Evolutionary conservation across 2,329 filamentous ascomycete genomes (phyloP).

Genomic region (Ceratocystis colombiana): DNA sequence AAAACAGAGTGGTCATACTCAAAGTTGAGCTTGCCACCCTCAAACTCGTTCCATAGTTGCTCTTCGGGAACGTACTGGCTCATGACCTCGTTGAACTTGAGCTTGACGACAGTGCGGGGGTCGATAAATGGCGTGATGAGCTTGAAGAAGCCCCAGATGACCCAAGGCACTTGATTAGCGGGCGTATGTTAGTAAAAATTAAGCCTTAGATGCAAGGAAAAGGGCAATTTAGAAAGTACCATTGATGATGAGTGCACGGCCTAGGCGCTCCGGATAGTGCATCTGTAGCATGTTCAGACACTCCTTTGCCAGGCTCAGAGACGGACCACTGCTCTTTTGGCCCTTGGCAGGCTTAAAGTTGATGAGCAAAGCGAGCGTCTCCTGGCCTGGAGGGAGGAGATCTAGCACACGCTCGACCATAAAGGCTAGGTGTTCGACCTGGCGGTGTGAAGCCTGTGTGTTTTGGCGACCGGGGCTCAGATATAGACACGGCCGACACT

Average conservation of each 20-base stretch:
- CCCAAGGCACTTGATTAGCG: constrained; percentile 61
- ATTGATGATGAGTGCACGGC: constrained; percentile 80
- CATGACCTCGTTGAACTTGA: constrained; percentile 96
- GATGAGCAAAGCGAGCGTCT: constrained; percentile 76
- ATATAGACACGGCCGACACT: constrained; percentile 80
- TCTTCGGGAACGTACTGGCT: constrained; percentile 65
- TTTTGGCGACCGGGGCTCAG: constrained; percentile 86
- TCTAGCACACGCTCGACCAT: constrained; percentile 90
- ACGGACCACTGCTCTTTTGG: constrained; percentile 62
- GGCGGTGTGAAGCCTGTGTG: constrained; percentile 72
- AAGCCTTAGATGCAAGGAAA: not conserved
- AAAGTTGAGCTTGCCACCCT: constrained; percentile 71
- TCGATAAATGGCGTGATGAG: constrained; percentile 94
- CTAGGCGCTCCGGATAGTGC: constrained; percentile 88
- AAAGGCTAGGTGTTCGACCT: constrained; percentile 88
- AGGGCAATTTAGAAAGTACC: constrained; percentile 41
- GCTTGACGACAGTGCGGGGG: constrained; percentile 81
- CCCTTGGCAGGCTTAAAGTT: constrained; percentile 77
- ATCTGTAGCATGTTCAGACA: constrained; percentile 87
- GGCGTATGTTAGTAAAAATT: constrained; percentile 21
- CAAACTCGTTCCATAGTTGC: constrained; percentile 70
- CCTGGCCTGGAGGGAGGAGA: constrained; percentile 75
- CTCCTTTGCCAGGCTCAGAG: constrained; percentile 65
- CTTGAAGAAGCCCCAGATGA: constrained; percentile 91
- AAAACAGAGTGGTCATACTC: constrained; percentile 81